Conservation (phyloP, 345 rosid species). For the Trapa bicornis region DNA sequence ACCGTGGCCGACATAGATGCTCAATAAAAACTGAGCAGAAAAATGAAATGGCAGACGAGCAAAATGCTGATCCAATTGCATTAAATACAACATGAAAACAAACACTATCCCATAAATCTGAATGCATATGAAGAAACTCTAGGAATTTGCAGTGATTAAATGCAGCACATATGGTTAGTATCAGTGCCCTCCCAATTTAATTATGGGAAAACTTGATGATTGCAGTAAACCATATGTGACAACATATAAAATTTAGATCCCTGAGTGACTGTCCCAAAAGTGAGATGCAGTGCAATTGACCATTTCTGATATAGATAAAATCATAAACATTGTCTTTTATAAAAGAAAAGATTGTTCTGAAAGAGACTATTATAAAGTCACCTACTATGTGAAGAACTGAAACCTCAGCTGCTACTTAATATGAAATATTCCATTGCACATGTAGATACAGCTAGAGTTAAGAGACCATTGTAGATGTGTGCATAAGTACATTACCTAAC, state of each 20-base stretch:
- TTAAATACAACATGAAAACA: neutral
- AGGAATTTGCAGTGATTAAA: slow-evolving; percentile 7
- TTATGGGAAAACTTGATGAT: neutral
- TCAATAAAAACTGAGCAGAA: neutral
- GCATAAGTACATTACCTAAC: neutral
- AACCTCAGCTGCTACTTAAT: neutral
- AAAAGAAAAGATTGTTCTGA: neutral
- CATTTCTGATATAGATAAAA: neutral
- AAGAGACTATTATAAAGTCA: neutral
- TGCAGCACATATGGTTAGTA: neutral
- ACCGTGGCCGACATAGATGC: neutral
- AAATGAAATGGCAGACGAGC: neutral
- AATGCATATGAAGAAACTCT: neutral
- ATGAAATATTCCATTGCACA: neutral
- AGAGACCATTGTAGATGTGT: neutral
- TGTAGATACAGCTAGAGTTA: neutral
- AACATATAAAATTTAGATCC: neutral
- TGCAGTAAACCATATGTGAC: neutral
- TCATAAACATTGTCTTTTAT: neutral
- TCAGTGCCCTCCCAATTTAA: neutral
- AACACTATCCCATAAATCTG: neutral
- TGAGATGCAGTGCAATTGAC: neutral
- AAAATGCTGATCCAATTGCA: neutral
- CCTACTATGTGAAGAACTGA: neutral
- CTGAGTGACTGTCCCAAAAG: neutral